phyloP scores from a whole-genome alignment of 306 rosid species.

The Cicer arietinum region DNA sequence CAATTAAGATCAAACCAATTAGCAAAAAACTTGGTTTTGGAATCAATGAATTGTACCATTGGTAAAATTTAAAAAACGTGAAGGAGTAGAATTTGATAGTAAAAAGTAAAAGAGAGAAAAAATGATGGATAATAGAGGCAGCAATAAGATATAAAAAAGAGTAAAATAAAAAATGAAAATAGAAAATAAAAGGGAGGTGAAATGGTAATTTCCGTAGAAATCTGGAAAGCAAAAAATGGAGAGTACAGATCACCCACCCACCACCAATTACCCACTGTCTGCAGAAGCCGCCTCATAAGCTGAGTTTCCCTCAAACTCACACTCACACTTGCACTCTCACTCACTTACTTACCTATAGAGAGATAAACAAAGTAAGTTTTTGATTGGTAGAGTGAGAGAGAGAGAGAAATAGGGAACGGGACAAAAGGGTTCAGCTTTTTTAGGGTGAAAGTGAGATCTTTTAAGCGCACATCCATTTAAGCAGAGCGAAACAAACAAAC shows the following conservation, averaged over 20 bases:
- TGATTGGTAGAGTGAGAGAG: conserved; percentile 39
- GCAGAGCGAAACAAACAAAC: conserved; percentile 29
- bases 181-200: conserved; percentile 12
- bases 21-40: too few species aligned
- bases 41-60: too few species aligned
- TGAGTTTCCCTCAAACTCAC: conserved; percentile 48
- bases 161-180: background rate
- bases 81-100: too few species aligned
- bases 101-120: too few species aligned
- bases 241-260: conserved; percentile 43
- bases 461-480: conserved; percentile 48
- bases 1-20: too few species aligned
- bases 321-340: conserved; percentile 19
- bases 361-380: conserved; percentile 19
- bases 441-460: conserved; percentile 61
- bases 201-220: conserved; percentile 34
- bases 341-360: conserved; percentile 25
- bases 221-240: background rate
- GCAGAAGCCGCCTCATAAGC: conserved; percentile 78
- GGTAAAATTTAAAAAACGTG: too few species aligned
- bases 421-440: conserved; percentile 61
- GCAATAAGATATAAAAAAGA: too few species aligned
- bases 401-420: conserved; percentile 41
- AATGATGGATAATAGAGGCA: too few species aligned
- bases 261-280: conserved; percentile 56